Evolutionary conservation across 768 basidiomycete species (phyloP), one percentile per base, ranked within the genome.

Genomic region (Auriscalpium orientale): DNA sequence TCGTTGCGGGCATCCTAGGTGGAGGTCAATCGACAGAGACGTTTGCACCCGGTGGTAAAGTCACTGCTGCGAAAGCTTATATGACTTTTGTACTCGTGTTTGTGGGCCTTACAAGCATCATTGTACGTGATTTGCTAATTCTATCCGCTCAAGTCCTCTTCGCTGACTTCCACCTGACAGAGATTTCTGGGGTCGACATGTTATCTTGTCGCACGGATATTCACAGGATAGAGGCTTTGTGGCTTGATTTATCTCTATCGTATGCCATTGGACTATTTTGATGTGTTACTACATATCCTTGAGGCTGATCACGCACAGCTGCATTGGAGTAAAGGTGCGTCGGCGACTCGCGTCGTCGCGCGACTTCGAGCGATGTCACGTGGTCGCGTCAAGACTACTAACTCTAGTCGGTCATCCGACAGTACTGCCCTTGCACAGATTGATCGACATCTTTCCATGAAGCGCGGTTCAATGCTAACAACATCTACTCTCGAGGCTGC

Each of bases 21-120:
- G 85, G 79, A 0, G 79, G 84, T 21, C 70, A 79, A 52, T 69
- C 80, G 2, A 74, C 80, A 2, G 74, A 73, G 54, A 86, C 89
- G 0, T 93, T 94, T 68, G 74, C 72, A 34, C 62, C 71, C 33
- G 67, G 71, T 5, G 72, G 69, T 38, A 70, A 76, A 15, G 63
- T 80, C 51, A 82, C 76, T 28, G 76, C 81, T 53, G 84, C 83
- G 45, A 89, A 89, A 65, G 78, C 74, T 36, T 93, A 94, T 68
- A 76, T 94, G 70, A 77, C 84, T 21, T 87, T 92, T 67, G 85
- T 94, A 56, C 77, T 95, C 22, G 77, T 79, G 12, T 91, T 92
- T 63, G 89, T 91, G 36, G 88, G 89, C 6, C 78, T 92, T 57
- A 85, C 85, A 15, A 91, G 88, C 64, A 68, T 77, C 46, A 82